Percentiles rank a stretch among this genome's conserved stretches.
Evolutionary conservation across 78 protist genomes (phyloP).

Genomic region (Cyanophora paradoxa): DNA sequence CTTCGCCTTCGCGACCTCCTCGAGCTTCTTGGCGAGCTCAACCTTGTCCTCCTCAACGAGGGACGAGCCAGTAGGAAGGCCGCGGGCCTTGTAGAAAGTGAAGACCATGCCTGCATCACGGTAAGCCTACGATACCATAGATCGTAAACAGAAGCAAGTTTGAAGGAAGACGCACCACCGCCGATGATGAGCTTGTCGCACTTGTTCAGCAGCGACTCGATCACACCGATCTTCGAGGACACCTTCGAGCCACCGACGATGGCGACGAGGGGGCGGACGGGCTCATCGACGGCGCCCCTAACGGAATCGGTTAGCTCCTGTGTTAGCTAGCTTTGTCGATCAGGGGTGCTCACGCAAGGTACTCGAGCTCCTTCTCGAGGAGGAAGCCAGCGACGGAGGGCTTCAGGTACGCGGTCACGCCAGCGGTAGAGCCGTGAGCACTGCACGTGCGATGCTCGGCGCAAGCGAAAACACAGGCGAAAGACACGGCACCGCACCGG

Average conservation of each 20-base stretch:
- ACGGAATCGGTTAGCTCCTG: no score
- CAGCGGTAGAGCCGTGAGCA: conserved; percentile 71
- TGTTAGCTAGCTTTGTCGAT: no score
- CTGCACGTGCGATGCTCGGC: no score
- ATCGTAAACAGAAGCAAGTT: no score
- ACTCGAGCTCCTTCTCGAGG: conserved; percentile 60
- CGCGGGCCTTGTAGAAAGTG: conserved; percentile 71
- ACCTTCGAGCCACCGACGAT: conserved; percentile 65
- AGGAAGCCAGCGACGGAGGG: conserved; percentile 61
- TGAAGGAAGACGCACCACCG: no score
- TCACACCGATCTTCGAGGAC: conserved; percentile 38
- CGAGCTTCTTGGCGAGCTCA: conserved; percentile 38
- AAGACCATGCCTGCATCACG: conserved; percentile 59
- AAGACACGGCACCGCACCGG: no score
- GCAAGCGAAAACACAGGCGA: background rate
- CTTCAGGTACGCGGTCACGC: conserved; percentile 40
- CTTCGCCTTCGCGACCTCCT: conserved; percentile 30
- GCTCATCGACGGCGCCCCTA: conserved; percentile 17
- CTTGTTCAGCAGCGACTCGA: conserved; percentile 43
- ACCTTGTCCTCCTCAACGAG: conserved; percentile 53
- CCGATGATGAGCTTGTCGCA: conserved; percentile 67
- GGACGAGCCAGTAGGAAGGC: conserved; percentile 47
- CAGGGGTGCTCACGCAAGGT: conserved; percentile 24
- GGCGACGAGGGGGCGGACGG: conserved; percentile 64
- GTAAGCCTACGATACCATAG: background rate